A percentile compares a stretch with the other conserved stretches of the same genome.
Conservation (phyloP, 106 monocot genomes). For the Platanthera zijinensis region DNA sequence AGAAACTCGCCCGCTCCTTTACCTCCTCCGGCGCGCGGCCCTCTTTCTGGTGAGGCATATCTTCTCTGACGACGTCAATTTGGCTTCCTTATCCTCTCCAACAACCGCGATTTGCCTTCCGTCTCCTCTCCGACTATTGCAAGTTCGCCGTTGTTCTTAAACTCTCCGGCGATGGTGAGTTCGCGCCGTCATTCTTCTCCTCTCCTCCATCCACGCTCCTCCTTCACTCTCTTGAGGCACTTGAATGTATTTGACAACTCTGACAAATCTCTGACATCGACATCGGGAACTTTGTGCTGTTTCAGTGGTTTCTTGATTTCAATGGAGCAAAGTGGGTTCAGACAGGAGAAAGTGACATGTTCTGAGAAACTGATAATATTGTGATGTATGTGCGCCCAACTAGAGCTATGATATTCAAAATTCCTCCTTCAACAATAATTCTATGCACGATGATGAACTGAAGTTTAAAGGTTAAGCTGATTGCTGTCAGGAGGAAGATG, state of each 20-base stretch:
- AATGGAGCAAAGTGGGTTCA: slow-evolving; percentile 58
- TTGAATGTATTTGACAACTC: slow-evolving; percentile 43
- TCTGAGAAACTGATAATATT: slow-evolving; percentile 36
- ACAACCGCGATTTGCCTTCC: too few species aligned
- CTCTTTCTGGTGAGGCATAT: too few species aligned
- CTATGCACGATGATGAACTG: slow-evolving; percentile 17
- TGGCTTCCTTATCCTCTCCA: too few species aligned
- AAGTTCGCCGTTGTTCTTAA: too few species aligned
- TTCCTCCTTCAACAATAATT: slow-evolving; percentile 20
- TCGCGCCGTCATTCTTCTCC: too few species aligned
- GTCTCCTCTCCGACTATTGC: too few species aligned
- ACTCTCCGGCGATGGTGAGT: too few species aligned
- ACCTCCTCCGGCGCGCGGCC: too few species aligned
- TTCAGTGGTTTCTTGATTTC: slow-evolving; percentile 76
- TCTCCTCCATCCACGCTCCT: slow-evolving; percentile 30
- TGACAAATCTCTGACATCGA: slow-evolving; percentile 58
- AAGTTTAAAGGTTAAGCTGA: slow-evolving; percentile 22
- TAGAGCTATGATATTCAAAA: slow-evolving; percentile 23
- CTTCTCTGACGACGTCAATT: too few species aligned
- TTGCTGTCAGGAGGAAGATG: slow-evolving; percentile 40
- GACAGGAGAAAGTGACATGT: slow-evolving; percentile 84
- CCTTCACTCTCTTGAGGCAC: slow-evolving; percentile 32
- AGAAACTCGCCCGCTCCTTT: too few species aligned
- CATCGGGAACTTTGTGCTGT: slow-evolving; percentile 65
- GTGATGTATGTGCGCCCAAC: slow-evolving; percentile 33